Evolutionary conservation across 73 alveolate genomes (phyloP).

Genomic region (Uronychia binucleata): DNA sequence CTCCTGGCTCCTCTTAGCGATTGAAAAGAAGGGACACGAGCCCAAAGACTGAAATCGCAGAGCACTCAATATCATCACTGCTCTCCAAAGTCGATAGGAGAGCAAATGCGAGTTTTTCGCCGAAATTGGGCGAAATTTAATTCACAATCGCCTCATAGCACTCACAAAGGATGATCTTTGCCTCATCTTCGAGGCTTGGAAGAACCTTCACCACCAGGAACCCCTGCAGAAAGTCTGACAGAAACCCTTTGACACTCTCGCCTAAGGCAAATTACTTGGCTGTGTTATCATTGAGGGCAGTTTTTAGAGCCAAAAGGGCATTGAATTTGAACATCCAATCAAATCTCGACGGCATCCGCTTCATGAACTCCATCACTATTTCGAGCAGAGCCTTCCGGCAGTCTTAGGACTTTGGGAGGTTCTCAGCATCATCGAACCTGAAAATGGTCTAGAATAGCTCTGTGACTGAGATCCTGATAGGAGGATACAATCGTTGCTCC

Average conservation of each 20-base stretch:
- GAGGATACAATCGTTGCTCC: conserved; percentile 8
- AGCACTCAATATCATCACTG: conserved; percentile 61
- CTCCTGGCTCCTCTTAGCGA: conserved; percentile 1
- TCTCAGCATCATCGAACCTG: background rate
- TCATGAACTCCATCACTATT: background rate
- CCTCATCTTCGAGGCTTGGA: conserved; percentile 55
- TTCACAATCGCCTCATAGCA: conserved; percentile 25
- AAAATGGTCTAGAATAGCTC: background rate
- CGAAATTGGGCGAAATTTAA: background rate
- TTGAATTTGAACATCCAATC: conserved; percentile 30
- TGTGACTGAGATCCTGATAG: conserved; percentile 13
- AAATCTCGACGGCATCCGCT: background rate
- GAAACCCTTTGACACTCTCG: background rate
- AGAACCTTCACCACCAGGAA: conserved; percentile 3
- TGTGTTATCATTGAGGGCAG: background rate
- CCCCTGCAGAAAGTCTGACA: background rate
- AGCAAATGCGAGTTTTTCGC: background rate
- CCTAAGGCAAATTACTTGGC: background rate
- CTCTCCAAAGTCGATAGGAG: conserved; percentile 15
- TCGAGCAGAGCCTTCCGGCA: no score
- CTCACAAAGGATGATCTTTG: conserved; percentile 50
- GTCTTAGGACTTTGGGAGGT: no score
- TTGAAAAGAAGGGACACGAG: conserved; percentile 13
- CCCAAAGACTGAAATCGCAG: conserved; percentile 44
- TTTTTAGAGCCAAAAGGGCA: conserved; percentile 9